phyloP scores from a whole-genome alignment of 805 yeast species.

The Saccharomycopsis oosterbeekiorum region DNA sequence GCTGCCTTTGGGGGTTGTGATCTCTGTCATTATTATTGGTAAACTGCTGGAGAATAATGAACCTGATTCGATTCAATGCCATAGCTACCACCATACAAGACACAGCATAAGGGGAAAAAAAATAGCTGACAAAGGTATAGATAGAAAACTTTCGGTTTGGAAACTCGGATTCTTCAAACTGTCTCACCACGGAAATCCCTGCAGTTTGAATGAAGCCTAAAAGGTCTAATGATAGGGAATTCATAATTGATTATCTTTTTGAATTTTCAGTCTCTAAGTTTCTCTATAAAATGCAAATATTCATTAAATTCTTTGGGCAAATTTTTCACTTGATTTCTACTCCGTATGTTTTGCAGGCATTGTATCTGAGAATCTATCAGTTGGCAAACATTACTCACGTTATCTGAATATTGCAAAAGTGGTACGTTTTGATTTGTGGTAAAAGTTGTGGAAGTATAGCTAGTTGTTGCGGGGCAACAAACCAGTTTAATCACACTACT shows the following conservation, averaged over 20 bases:
- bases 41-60: slow-evolving; percentile 38
- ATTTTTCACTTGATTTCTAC: too few species aligned
- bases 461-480: too few species aligned
- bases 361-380: too few species aligned
- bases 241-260: background rate
- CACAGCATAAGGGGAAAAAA: slow-evolving; percentile 40
- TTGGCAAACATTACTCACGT: too few species aligned
- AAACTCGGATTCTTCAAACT: slow-evolving; percentile 13
- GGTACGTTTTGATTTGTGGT: too few species aligned
- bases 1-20: background rate
- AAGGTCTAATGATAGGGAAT: background rate
- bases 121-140: slow-evolving; percentile 28
- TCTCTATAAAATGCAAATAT: too few species aligned
- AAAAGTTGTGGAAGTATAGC: too few species aligned
- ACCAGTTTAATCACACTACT: too few species aligned
- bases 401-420: too few species aligned
- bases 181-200: background rate
- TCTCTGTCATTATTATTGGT: background rate
- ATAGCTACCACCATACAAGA: slow-evolving; percentile 51
- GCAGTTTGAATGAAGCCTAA: background rate
- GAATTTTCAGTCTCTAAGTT: too few species aligned
- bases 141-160: slow-evolving; percentile 9
- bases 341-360: too few species aligned
- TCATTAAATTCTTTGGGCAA: too few species aligned
- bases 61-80: slow-evolving; percentile 43